Evolutionary conservation across 305 asterid genomes (phyloP).

Genomic region (Withania somnifera): DNA sequence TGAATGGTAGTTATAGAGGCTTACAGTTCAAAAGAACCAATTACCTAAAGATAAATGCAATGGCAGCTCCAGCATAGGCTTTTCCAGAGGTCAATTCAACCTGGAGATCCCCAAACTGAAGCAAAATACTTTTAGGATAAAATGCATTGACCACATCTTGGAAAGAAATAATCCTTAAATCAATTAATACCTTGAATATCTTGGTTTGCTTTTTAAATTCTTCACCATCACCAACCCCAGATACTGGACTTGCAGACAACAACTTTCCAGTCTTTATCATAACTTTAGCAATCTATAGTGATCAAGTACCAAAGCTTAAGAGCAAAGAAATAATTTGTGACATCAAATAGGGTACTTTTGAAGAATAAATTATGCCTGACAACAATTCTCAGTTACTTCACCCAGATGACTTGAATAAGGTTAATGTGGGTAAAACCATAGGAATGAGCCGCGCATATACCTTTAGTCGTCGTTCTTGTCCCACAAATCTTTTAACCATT

Average conservation of each 20-base stretch:
- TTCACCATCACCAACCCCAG: conserved; percentile 26
- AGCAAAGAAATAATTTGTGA: conserved; percentile 4
- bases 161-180: neutral
- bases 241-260: conserved; percentile 39
- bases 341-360: neutral
- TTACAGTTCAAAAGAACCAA: neutral
- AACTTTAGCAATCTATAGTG: conserved; percentile 77
- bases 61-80: conserved; percentile 67
- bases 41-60: conserved; percentile 61
- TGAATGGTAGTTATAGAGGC: conserved; percentile 1
- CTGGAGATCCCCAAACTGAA: conserved; percentile 92
- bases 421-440: neutral
- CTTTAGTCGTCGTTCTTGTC: neutral
- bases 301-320: conserved; percentile 17
- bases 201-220: conserved; percentile 51
- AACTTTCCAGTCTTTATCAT: conserved; percentile 64
- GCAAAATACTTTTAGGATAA: conserved; percentile 3
- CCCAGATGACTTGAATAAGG: neutral
- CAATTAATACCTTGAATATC: conserved; percentile 50
- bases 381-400: neutral
- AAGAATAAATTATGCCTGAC: neutral
- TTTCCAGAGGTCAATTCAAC: conserved; percentile 64
- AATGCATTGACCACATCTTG: neutral
- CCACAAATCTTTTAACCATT: neutral
- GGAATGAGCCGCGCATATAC: neutral